phyloP scores from a whole-genome alignment of 2,329 filamentous ascomycete genomes.

The Macrophomina phaseolina region DNA sequence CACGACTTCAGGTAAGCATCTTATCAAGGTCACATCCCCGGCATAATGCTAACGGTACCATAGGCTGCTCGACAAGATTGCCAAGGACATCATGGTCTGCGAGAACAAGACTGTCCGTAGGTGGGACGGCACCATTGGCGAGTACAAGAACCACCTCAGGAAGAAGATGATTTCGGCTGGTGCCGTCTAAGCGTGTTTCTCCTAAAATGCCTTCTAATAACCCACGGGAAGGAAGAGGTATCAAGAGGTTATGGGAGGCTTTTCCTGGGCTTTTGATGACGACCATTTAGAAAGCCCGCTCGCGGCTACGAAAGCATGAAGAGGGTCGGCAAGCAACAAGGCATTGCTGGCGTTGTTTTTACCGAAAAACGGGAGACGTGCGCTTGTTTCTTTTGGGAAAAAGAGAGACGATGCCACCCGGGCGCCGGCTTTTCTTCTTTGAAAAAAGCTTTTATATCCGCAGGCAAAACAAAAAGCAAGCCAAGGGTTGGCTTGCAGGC shows the following conservation, averaged over 20 bases:
- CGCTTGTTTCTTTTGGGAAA: constrained; percentile 2
- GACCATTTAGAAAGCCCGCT: constrained; percentile 11
- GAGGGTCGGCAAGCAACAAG: constrained; percentile 21
- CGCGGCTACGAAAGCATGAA: constrained; percentile 25
- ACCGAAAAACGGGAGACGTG: not conserved
- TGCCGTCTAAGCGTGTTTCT: constrained; percentile 69
- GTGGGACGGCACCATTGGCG: constrained; percentile 88
- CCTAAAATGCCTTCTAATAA: constrained; percentile 1
- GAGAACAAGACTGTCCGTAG: constrained; percentile 92
- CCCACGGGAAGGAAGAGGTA: not conserved
- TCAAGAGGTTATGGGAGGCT: constrained; percentile 8
- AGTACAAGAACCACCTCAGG: constrained; percentile 97
- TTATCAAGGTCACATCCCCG: not conserved
- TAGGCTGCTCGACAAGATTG: constrained; percentile 97
- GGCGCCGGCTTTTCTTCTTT: constrained; percentile 23
- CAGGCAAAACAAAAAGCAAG: not conserved
- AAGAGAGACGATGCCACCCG: constrained; percentile 19
- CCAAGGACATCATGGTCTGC: constrained; percentile 99
- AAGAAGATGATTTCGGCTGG: constrained; percentile 97
- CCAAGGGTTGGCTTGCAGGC: constrained; percentile 12
- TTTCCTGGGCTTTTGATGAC: constrained; percentile 7
- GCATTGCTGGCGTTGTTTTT: constrained; percentile 22
- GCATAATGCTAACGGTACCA: constrained; percentile 42
- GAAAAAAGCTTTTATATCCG: constrained; percentile 14
- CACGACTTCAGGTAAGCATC: constrained; percentile 92